Base-by-base conservation (phyloP, 768 basidiomycete species). In the Dioszegia hungarica region DNA sequence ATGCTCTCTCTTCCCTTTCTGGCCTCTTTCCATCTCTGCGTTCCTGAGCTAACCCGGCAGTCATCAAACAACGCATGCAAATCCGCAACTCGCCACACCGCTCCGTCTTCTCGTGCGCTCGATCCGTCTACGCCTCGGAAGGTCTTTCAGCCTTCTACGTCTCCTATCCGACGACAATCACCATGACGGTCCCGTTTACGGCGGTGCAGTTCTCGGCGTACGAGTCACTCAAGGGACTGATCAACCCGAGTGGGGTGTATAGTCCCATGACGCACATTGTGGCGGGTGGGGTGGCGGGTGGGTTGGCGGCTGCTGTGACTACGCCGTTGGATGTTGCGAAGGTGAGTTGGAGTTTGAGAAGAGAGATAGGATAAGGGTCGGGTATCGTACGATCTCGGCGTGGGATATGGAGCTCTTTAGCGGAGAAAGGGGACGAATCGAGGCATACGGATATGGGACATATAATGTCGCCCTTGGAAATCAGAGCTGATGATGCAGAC, bases 51-150 rank as follows among this genome's bases (percentile, higher is more conserved):
- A 15, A 43, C 27, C n/a, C 22, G 33, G 10, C 75, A 97, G 94
- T 99, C 67, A 90, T 99, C 80, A 99, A 99, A 79, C 95, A 99
- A 80, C 85, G 95, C 49, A 97, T 99, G 95, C 95, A 99, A 78
- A 81, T 98, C 55, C 92, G 93, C 79, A 85, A 88, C 72, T 98
- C 95, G 3, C 81, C 87, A 75, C 92, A 90, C 77, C 86, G 86
- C 41, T 90, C 89, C 34, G 89, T 93, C 39, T 78, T 86, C 63
- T 82, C 84, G n/a, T 92, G 91, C 65, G 90, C 92, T 55, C 82
- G 82, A 22, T 85, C 86, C 12, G 88, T 99, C 49, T 91, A 90
- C 78, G 82, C 78, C 40, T 84, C 79, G 33, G 95, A 99, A 78
- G 95, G 95, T 36, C 74, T 95, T 43, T 67, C 78, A 34, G 95